A percentile compares a stretch with the other conserved stretches of the same genome.
These are phyloP conservation scores for Trametes gibbosa DNA, from an alignment of 768 basidiomycete genomes.

Conservation along the genomic window DNA sequence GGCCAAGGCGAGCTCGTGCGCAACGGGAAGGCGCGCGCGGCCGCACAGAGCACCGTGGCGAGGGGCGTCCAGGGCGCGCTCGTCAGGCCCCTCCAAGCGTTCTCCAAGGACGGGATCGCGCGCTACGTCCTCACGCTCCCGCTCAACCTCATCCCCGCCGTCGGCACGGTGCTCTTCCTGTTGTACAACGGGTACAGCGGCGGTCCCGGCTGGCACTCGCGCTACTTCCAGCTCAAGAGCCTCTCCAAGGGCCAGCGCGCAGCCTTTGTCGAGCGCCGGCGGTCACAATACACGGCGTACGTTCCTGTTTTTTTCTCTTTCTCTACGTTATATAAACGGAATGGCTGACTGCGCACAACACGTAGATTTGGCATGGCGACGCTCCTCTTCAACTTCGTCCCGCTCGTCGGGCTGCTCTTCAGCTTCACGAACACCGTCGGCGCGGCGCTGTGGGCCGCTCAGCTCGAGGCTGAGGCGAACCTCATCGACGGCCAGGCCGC, in stretches of 20 bases:
- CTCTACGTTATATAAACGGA: not conserved
- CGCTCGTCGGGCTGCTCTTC: constrained; percentile 57
- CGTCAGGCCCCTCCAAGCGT: constrained; percentile 44
- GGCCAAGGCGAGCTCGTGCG: constrained; percentile 41
- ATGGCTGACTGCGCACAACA: too few species aligned
- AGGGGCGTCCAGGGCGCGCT: constrained; percentile 47
- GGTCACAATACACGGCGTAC: constrained; percentile 65
- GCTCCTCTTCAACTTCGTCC: constrained; percentile 57
- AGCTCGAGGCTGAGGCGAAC: constrained; percentile 46
- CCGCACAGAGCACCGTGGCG: constrained; percentile 35
- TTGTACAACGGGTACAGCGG: constrained; percentile 43
- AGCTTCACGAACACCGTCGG: constrained; percentile 63
- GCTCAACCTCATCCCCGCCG: constrained; percentile 62
- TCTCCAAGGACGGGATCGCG: constrained; percentile 45
- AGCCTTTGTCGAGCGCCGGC: constrained; percentile 44
- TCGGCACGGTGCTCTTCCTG: constrained; percentile 64
- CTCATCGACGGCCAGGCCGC: constrained; percentile 19
- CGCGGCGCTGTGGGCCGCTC: constrained; percentile 70
- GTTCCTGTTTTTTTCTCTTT: not conserved
- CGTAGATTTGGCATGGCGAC: constrained; percentile 58
- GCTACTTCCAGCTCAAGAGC: constrained; percentile 71
- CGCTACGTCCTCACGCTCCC: constrained; percentile 65
- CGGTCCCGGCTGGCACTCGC: constrained; percentile 58
- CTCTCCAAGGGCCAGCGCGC: constrained; percentile 42
- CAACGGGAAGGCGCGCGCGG: constrained; percentile 26